These are phyloP conservation scores for Fusarium humuli DNA, from an alignment of 2,329 filamentous ascomycete genomes.

Conservation along the genomic window DNA sequence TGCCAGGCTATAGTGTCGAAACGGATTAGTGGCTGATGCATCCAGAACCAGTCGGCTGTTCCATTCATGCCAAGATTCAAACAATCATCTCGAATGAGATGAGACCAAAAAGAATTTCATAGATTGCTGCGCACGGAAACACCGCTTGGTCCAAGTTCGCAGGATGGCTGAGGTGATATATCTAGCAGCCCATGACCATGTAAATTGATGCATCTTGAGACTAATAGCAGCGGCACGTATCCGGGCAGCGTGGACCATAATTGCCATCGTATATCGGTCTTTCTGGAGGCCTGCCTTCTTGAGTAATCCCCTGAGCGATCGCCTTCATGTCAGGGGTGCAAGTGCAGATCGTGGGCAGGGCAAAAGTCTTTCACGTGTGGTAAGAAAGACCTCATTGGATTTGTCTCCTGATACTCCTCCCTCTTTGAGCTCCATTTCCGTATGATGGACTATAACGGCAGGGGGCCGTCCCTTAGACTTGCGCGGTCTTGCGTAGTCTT, in stretches of 20 bases:
- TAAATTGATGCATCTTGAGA: slow-evolving; percentile 22
- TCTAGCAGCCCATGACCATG: slow-evolving; percentile 8
- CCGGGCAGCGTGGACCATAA: slow-evolving; percentile 22
- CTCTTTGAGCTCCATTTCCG: slow-evolving; percentile 28
- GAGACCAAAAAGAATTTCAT: slow-evolving; percentile 24
- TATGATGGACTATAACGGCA: slow-evolving; percentile 1
- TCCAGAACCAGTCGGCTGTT: slow-evolving; percentile 41
- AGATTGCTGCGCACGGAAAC: slow-evolving; percentile 9
- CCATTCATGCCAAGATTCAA: slow-evolving; percentile 39
- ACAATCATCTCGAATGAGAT: slow-evolving; percentile 39
- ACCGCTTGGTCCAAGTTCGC: slow-evolving; percentile 12
- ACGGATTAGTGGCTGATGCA: slow-evolving; percentile 38
- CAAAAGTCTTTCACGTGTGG: slow-evolving; percentile 19
- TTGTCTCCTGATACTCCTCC: slow-evolving; percentile 36
- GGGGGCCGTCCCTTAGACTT: slow-evolving; percentile 11
- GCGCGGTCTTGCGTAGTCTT: slow-evolving; percentile 1
- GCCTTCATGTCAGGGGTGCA: slow-evolving; percentile 25
- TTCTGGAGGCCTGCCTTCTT: slow-evolving; percentile 27
- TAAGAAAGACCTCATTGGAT: slow-evolving; percentile 23
- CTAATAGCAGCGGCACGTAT: slow-evolving; percentile 28
- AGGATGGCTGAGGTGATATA: slow-evolving; percentile 17
- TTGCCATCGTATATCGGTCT: slow-evolving; percentile 23
- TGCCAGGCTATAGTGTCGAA: slow-evolving; percentile 38
- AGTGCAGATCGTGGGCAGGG: slow-evolving; percentile 32
- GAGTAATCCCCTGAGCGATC: slow-evolving; percentile 40